Conservation (phyloP, 345 rosid species). For the Cardamine occulta region DNA sequence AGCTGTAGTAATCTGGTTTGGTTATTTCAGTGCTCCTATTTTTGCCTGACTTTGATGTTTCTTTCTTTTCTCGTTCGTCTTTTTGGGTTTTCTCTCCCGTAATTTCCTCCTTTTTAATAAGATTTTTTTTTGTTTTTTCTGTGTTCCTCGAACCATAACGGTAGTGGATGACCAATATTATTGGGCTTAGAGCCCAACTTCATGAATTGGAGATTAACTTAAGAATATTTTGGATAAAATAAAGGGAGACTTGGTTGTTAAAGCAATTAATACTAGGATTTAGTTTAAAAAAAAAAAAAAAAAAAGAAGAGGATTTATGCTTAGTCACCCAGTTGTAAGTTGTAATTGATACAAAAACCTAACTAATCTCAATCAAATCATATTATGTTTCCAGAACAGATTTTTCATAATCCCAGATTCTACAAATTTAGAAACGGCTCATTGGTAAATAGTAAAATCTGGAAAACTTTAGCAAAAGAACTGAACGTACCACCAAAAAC, state of each 20-base stretch:
- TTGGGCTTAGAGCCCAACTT: slow-evolving; percentile 25
- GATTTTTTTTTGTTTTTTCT: neutral
- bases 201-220: neutral
- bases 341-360: neutral
- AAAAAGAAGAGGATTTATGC: neutral
- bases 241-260: neutral
- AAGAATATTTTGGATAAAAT: neutral
- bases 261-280: neutral
- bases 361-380: neutral
- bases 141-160: neutral
- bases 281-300: too few species aligned
- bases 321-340: neutral
- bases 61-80: slow-evolving; percentile 18
- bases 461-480: too few species aligned
- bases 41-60: slow-evolving; percentile 33
- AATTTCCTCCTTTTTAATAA: neutral
- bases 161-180: neutral
- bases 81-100: neutral
- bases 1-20: slow-evolving; percentile 24
- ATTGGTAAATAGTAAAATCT: neutral
- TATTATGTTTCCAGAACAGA: neutral
- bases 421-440: neutral
- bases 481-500: neutral
- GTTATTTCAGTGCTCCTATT: slow-evolving; percentile 31
- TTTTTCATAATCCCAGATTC: neutral